Conservation (phyloP, 129 eudicot species). For the Centella asiatica region DNA sequence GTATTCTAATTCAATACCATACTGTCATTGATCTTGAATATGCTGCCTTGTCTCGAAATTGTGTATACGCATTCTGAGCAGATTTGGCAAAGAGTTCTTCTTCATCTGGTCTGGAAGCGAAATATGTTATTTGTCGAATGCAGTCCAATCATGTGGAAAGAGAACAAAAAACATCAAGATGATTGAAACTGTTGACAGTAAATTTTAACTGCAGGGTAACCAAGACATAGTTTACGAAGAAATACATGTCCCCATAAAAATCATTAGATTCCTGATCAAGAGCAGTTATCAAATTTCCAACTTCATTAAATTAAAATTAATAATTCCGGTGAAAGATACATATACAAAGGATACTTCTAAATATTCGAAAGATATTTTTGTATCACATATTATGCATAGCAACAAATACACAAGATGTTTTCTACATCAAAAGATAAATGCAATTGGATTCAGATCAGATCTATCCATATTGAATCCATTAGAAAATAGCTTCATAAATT, state of each 20-base stretch:
- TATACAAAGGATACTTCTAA: too few species aligned
- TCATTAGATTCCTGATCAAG: not conserved
- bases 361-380: too few species aligned
- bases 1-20: slow-evolving; percentile 15
- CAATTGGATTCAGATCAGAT: not conserved
- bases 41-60: slow-evolving; percentile 85
- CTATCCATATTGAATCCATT: not conserved
- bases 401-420: too few species aligned
- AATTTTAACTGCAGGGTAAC: too few species aligned
- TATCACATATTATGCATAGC: too few species aligned
- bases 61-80: slow-evolving; percentile 50
- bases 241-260: too few species aligned
- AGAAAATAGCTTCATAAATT: not conserved
- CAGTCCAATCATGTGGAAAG: not conserved
- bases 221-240: too few species aligned
- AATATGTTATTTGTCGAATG: not conserved
- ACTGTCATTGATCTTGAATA: slow-evolving; percentile 86
- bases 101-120: slow-evolving; percentile 66
- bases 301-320: too few species aligned
- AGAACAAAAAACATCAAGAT: not conserved
- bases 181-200: not conserved
- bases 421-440: not conserved
- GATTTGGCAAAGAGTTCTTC: slow-evolving; percentile 69
- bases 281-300: not conserved
- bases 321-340: not conserved